phyloP scores from a whole-genome alignment of 495 filamentous ascomycete genomes.

The Eremomyces bilateralis region DNA sequence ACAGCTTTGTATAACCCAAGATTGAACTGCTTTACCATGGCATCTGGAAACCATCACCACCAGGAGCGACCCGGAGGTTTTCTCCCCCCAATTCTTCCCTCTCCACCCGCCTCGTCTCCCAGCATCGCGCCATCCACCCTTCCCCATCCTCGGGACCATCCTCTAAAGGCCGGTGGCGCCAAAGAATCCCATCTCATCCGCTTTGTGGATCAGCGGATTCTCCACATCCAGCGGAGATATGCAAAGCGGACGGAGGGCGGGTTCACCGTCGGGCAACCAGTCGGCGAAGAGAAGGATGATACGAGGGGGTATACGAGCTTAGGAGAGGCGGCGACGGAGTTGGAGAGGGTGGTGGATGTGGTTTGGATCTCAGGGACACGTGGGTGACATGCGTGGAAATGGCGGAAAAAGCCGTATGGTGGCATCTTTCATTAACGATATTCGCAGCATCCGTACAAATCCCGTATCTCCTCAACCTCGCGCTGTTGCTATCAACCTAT shows the following conservation, averaged over 20 bases:
- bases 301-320: slow-evolving; percentile 46
- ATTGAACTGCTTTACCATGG: too few relatives aligned
- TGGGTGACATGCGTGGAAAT: slow-evolving; percentile 22
- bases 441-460: slow-evolving; percentile 55
- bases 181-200: slow-evolving; percentile 60
- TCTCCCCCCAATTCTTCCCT: slow-evolving; percentile 6
- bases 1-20: too few relatives aligned
- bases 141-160: slow-evolving; percentile 39
- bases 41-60: too few relatives aligned
- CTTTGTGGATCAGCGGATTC: slow-evolving; percentile 39
- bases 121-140: slow-evolving; percentile 26
- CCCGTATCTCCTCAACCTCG: slow-evolving; percentile 58
- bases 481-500: slow-evolving; percentile 41
- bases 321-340: slow-evolving; percentile 41
- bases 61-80: background rate
- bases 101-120: slow-evolving; percentile 26
- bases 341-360: slow-evolving; percentile 50
- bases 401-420: too few relatives aligned
- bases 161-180: slow-evolving; percentile 43
- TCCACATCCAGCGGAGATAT: slow-evolving; percentile 44
- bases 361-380: slow-evolving; percentile 69
- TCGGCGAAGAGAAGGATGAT: slow-evolving; percentile 9
- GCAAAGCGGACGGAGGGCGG: slow-evolving; percentile 42
- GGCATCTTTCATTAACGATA: too few relatives aligned
- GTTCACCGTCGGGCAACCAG: background rate